phyloP scores from a whole-genome alignment of 225 moss, liverwort and hornwort genomes.

The Sphagnum contortum region DNA sequence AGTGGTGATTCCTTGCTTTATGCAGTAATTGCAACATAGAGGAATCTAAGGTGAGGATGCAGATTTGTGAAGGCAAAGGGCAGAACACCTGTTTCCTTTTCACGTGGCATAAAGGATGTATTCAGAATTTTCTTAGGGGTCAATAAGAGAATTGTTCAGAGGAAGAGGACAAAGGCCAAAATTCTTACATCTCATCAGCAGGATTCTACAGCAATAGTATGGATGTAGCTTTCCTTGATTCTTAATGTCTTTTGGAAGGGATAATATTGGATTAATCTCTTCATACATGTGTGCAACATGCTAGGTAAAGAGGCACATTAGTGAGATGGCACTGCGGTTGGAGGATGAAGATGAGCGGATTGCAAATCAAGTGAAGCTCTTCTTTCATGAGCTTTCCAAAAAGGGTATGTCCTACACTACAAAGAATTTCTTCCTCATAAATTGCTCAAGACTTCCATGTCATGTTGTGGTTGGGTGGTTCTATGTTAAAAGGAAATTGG shows the following conservation, averaged over 20 bases:
- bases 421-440: background rate
- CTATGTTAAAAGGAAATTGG: too few species aligned
- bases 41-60: too few species aligned
- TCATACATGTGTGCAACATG: conserved; percentile 10
- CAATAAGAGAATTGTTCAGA: too few species aligned
- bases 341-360: conserved; percentile 94
- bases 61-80: too few species aligned
- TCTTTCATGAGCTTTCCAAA: conserved; percentile 91
- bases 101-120: too few species aligned
- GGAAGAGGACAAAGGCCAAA: background rate
- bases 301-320: conserved; percentile 97
- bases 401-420: conserved; percentile 45
- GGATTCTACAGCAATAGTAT: background rate
- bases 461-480: too few species aligned
- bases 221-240: background rate
- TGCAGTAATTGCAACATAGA: too few species aligned
- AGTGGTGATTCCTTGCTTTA: background rate
- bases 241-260: too few species aligned
- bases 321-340: conserved; percentile 85
- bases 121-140: too few species aligned
- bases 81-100: too few species aligned
- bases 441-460: too few species aligned
- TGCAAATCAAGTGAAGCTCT: conserved; percentile 84
- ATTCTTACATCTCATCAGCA: too few species aligned
- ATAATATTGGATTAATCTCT: background rate